These are phyloP conservation scores for Termitomyces sp. DNA, from an alignment of 768 basidiomycete species.

Conservation along the genomic window DNA sequence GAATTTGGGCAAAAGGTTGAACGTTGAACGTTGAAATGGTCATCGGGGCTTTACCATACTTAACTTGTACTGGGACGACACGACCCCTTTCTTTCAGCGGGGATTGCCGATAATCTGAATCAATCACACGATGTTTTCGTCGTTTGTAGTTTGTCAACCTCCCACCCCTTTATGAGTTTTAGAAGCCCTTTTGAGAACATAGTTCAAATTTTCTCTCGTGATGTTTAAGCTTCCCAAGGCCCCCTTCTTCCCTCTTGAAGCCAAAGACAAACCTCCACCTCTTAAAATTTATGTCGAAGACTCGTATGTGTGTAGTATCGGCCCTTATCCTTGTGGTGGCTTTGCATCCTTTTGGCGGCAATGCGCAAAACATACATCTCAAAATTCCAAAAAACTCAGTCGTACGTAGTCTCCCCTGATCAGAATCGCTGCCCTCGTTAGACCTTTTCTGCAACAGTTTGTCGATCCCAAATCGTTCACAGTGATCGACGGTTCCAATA, in stretches of 20 bases:
- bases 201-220: too few species aligned
- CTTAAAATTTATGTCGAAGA: background rate
- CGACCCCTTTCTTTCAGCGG: too few species aligned
- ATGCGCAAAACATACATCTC: background rate
- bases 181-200: too few species aligned
- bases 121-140: too few species aligned
- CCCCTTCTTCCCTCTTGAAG: background rate
- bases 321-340: background rate
- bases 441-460: conserved; percentile 30
- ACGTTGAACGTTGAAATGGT: too few species aligned
- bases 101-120: too few species aligned
- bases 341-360: background rate
- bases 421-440: background rate
- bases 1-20: too few species aligned
- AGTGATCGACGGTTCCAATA: conserved; percentile 42
- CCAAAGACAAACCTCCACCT: background rate
- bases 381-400: conserved; percentile 27
- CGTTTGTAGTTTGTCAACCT: too few species aligned
- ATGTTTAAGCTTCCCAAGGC: too few species aligned
- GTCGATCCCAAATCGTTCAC: conserved; percentile 48
- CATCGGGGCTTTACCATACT: too few species aligned
- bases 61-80: too few species aligned
- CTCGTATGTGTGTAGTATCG: background rate
- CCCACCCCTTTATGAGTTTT: too few species aligned
- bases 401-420: conserved; percentile 17